phyloP scores from a whole-genome alignment of 768 basidiomycete species.

The Rhodotorula toruloides region DNA sequence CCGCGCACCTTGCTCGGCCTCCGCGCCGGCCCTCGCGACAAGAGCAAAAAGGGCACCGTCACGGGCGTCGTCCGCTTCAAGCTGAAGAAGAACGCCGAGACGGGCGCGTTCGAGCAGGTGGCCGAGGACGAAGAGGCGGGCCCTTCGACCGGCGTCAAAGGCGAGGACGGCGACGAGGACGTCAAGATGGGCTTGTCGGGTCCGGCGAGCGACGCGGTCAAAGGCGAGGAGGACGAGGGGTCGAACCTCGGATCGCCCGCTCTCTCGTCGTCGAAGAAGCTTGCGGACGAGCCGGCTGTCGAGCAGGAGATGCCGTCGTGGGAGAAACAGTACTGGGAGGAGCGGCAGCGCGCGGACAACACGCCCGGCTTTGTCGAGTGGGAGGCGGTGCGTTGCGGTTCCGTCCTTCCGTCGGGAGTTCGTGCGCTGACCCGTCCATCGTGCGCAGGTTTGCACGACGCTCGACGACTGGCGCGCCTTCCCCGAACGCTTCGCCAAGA shows the following conservation, averaged over 20 bases:
- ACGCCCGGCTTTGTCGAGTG: slow-evolving; percentile 67
- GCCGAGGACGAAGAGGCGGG: slow-evolving; percentile 6
- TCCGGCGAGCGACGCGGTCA: no score
- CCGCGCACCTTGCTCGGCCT: slow-evolving; percentile 10
- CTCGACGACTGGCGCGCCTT: slow-evolving; percentile 79
- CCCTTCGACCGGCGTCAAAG: slow-evolving; percentile 4
- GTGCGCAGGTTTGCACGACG: slow-evolving; percentile 67
- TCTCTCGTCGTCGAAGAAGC: not conserved
- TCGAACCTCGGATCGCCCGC: no score
- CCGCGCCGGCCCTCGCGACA: slow-evolving; percentile 14
- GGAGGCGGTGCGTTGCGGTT: slow-evolving; percentile 63
- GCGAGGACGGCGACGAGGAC: slow-evolving; percentile 39
- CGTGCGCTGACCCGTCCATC: not conserved
- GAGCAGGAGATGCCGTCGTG: slow-evolving; percentile 38
- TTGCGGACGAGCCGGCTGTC: not conserved
- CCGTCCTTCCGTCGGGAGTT: not conserved
- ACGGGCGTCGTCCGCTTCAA: slow-evolving; percentile 29
- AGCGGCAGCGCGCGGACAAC: slow-evolving; percentile 39
- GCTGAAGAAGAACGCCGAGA: slow-evolving; percentile 21
- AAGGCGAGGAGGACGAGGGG: slow-evolving; percentile 37
- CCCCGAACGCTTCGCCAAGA: slow-evolving; percentile 66
- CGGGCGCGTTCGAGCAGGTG: slow-evolving; percentile 20
- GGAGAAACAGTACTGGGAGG: slow-evolving; percentile 38
- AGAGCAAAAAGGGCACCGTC: slow-evolving; percentile 28
- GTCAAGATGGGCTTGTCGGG: slow-evolving; percentile 26